Base-by-base conservation (phyloP, 2,329 filamentous ascomycete species). In the Sporothrix brasiliensis region DNA sequence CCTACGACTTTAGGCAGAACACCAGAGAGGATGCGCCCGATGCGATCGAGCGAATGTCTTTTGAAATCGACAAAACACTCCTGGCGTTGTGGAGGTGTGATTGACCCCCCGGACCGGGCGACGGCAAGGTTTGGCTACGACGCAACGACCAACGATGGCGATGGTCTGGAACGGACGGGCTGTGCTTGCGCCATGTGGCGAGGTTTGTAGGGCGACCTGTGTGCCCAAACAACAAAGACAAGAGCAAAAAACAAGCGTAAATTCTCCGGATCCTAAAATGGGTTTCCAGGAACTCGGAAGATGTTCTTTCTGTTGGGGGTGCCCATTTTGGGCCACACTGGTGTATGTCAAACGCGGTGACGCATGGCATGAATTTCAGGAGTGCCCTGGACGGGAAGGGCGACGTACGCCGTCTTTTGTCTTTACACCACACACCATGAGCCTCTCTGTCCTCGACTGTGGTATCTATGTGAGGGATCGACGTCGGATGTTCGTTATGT, bases 71-170 rank as follows among this genome's bases (percentile, higher is more conserved):
- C 50, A 54, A 58, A 68, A 68, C 67, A 58, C 52, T 47, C 13
- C 54, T 63, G 34, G 47, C 14, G 44, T 60, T 53, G 69, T 68
- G 63, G 65, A 58, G 70, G 67, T 69, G 70, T 71, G 70, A 69
- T 71, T 54, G 52, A 30, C 70, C 34, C 30, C 67, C 41, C 54
- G 56, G 70, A 71, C 70, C 70, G 34, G 44, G 16, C 5, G 24
- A 47, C 1, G 1, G 14, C 11, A 13, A 49, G 21, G 6, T 13
- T 2, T 27, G 39, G 60, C 34, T 34, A 19, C 1, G 16, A 19
- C 19, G 58, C 4, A 9, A 5, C 21, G 11, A 63, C 39, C 60
- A 21, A 63, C n/a, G 60, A 24, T n/a, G 41, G 54, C n/a, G 50
- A 58, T 16, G 47, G 4, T 58, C 19, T 53, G 49, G 50, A 49